Percentiles rank a stretch among this genome's conserved stretches.
phyloP scores from a whole-genome alignment of 768 basidiomycete species.

The Tricholoma bakamatsutake region DNA sequence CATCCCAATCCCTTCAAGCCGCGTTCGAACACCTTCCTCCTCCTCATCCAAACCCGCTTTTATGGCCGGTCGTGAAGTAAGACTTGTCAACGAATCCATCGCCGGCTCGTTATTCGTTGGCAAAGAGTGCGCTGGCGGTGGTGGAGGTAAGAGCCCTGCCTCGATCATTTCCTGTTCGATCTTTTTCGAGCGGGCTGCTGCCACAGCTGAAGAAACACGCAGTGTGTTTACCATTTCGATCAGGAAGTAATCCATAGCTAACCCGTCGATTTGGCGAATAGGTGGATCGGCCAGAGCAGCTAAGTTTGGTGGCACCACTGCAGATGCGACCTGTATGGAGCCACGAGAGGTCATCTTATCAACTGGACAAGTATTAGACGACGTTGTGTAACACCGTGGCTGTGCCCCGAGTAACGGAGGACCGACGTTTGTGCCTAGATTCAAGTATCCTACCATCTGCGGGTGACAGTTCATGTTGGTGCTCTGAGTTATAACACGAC shows the following conservation, averaged over 20 bases:
- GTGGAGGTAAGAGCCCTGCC: constrained; percentile 62
- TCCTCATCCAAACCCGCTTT: constrained; percentile 51
- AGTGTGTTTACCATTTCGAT: constrained; percentile 76
- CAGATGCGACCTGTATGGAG: constrained; percentile 26
- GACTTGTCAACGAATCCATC: constrained; percentile 39
- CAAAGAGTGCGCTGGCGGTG: constrained; percentile 34
- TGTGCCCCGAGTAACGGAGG: too few species aligned
- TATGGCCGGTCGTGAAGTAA: constrained; percentile 28
- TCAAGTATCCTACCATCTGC: too few species aligned
- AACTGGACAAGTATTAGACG: too few species aligned
- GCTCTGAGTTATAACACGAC: too few species aligned
- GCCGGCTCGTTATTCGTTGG: constrained; percentile 39
- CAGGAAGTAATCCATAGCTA: constrained; percentile 80
- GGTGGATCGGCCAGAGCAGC: constrained; percentile 63
- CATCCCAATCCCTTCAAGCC: constrained; percentile 79
- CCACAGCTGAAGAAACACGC: constrained; percentile 67
- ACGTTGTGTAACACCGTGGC: too few species aligned
- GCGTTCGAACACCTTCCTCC: constrained; percentile 60
- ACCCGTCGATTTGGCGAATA: constrained; percentile 52
- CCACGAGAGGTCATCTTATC: constrained; percentile 25
- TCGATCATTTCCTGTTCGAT: constrained; percentile 77
- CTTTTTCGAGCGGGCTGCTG: constrained; percentile 57
- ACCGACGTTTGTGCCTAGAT: too few species aligned
- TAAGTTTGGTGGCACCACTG: constrained; percentile 27
- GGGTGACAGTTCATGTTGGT: too few species aligned